Evolutionary conservation across 2,329 filamentous ascomycete genomes (phyloP), one percentile per base, ranked within the genome.

Genomic region (Simplicillium aogashimaense): DNA sequence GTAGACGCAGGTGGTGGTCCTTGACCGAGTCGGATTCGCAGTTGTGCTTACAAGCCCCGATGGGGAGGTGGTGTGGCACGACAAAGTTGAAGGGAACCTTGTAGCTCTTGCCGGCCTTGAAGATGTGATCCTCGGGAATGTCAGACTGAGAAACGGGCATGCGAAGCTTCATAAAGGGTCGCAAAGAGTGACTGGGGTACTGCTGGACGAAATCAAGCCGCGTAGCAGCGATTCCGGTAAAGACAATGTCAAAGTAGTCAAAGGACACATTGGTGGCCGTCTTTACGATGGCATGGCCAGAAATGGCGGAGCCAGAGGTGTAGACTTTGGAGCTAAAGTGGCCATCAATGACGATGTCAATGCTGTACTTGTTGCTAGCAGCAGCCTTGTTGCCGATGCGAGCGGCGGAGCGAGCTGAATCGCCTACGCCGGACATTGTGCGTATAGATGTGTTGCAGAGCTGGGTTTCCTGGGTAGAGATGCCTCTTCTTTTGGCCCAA

Each of bases 21-120:
- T 64, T 63, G 25, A 78, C 60, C 36, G 58, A 58, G n/a, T 61
- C 57, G 32, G 61, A 61, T 32, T 61, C 57, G 40, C 66, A 63
- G 20, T 54, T 48, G 58, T 78, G 74, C 49, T 60, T 69, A 61
- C 74, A 78, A 14, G 74, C 72, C 43, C 65, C 66, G 37, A 77
- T 60, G 14, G 74, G 77, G 43, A 78, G 67, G 40, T 76, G 67
- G 47, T 64, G 61, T n/a, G 74, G 74, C 13, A 78, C 66, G 43
- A 78, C 67, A 47, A 78, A 78, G 58, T 74, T 58, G 59, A 78
- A 74, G n/a, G 74, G 74, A 17, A 78, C 55, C 12, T 51, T 64
- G 55, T 74, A 73, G 18, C 61, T 63, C 46, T 54, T 54, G 2
- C 65, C 70, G n/a, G 64, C 60, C 53, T 69, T 59, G 43, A 76